A percentile compares a stretch with the other conserved stretches of the same genome.
Evolutionary conservation across 768 basidiomycete genomes (phyloP).

Genomic region (Tubosaeta sp.): DNA sequence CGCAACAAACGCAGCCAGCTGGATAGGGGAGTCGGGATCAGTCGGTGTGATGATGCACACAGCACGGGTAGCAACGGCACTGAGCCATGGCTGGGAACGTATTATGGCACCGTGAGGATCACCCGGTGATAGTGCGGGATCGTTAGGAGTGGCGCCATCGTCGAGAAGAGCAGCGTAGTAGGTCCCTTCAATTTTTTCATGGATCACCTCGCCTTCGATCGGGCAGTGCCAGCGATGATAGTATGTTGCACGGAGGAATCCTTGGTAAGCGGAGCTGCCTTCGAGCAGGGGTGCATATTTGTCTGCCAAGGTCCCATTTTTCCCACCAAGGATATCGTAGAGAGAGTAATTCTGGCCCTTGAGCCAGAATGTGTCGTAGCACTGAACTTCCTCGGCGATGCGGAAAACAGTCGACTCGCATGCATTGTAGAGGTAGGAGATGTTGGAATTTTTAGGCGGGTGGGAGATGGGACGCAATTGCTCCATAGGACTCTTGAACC

Average conservation of each 20-base stretch:
- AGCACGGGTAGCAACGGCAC: conserved; percentile 43
- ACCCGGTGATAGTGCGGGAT: neutral
- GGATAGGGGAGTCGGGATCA: conserved; percentile 42
- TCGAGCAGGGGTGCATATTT: conserved; percentile 36
- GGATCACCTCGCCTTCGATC: conserved; percentile 37
- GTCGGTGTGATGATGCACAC: conserved; percentile 50
- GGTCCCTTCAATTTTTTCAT: conserved; percentile 29
- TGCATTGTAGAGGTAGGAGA: conserved; percentile 34
- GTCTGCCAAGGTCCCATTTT: neutral
- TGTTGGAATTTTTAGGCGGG: neutral
- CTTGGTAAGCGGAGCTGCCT: conserved; percentile 51
- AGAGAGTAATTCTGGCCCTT: conserved; percentile 61
- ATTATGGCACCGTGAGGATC: conserved; percentile 18
- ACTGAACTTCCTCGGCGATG: conserved; percentile 33
- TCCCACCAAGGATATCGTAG: conserved; percentile 43
- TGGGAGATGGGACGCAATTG: conserved; percentile 33
- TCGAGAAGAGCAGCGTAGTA: conserved; percentile 13
- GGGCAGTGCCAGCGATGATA: conserved; percentile 66
- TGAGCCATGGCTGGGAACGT: conserved; percentile 39
- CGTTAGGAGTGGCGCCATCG: neutral
- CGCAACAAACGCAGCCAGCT: conserved; percentile 49
- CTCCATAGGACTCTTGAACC: conserved; percentile 22
- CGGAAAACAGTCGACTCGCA: conserved; percentile 50
- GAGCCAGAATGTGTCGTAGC: conserved; percentile 50
- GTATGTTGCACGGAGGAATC: conserved; percentile 45